Evolutionary conservation across 208 protist genomes (phyloP), one percentile per base, ranked within the genome.

Genomic region (Zelonia costaricensis): DNA sequence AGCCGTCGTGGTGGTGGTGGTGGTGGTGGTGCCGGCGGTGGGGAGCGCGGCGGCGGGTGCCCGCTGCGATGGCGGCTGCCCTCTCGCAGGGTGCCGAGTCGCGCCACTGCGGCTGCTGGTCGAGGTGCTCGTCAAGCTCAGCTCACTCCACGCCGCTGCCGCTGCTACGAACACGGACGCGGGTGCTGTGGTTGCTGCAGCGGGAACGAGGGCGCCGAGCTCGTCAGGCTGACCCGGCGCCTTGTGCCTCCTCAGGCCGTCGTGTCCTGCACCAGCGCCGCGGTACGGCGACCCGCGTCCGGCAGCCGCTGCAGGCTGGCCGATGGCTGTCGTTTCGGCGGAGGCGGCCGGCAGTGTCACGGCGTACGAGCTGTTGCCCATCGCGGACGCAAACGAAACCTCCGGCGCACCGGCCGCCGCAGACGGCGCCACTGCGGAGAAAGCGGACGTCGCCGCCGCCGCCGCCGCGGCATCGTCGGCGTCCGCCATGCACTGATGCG

Each of bases 141-240:
- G 9, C 10, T 15, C 36, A 15, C 10, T 15, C 48, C n/a, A 28
- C 46, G 10, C 15, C 22, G 16, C 25, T 13, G 44, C 15, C 20
- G 30, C 28, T 15, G 55, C 55, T 28, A 39, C 8, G 28, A 13
- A 1, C 35, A 4, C 38, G 33, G n/a, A 28, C 36, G 20, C 53
- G 4, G 33, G 18, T 22, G 55, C 54, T 51, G 38, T 70, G 52
- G 3, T 35, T 57, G 31, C 65, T 71, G 16, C 36, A 42, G 36
- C 36, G 20, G n/a, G n/a, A n/a, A n/a, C n/a, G n/a, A n/a, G n/a
- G 63, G 61, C 16, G 63, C 61, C 7, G 63, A 49, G 63, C 63
- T 69, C 4, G 63, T 69, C 18, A 69, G 25, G 46, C 63, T 69
- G 18, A 48, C n/a, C n/a, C n/a, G n/a, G n/a, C n/a, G n/a, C n/a